These are phyloP conservation scores for Barnettozyma sp. DNA, from an alignment of 805 yeast genomes.

Conservation along the genomic window DNA sequence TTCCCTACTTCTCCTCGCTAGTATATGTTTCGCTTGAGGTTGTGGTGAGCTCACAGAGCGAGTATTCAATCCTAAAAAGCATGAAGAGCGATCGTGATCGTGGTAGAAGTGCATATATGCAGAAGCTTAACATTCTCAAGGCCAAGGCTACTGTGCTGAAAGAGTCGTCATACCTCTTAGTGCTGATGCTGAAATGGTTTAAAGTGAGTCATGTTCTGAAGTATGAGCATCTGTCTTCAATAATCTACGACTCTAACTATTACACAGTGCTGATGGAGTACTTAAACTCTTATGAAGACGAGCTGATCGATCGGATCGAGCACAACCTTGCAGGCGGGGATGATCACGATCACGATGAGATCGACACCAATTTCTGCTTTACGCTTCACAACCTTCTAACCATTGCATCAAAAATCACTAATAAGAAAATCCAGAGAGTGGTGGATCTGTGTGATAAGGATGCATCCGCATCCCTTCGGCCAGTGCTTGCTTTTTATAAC, in stretches of 20 bases:
- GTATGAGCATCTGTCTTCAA: conserved; percentile 62
- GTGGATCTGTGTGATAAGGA: conserved; percentile 54
- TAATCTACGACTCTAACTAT: conserved; percentile 68
- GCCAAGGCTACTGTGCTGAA: conserved; percentile 59
- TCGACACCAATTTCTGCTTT: conserved; percentile 35
- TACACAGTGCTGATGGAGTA: conserved; percentile 22
- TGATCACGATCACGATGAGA: conserved; percentile 24
- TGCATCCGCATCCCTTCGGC: conserved; percentile 56
- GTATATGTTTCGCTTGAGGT: conserved; percentile 58
- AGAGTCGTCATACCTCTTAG: conserved; percentile 47
- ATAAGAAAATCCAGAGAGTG: conserved; percentile 68
- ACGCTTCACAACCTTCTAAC: conserved; percentile 46
- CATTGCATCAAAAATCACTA: conserved; percentile 49
- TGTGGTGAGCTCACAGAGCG: conserved; percentile 32
- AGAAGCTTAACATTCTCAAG: conserved; percentile 43
- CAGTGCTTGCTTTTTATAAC: conserved; percentile 55
- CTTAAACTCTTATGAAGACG: conserved; percentile 15
- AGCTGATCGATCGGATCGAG: conserved; percentile 26
- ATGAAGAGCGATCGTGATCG: too few relatives aligned
- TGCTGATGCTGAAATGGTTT: conserved; percentile 65
- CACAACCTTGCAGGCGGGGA: conserved; percentile 11
- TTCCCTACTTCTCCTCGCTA: conserved; percentile 56
- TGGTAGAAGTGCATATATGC: too few relatives aligned
- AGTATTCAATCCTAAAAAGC: conserved; percentile 4
- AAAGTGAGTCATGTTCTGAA: conserved; percentile 72